Evolutionary conservation across 768 basidiomycete genomes (phyloP), one percentile per base, ranked within the genome.

Genomic region (Russula lepida): DNA sequence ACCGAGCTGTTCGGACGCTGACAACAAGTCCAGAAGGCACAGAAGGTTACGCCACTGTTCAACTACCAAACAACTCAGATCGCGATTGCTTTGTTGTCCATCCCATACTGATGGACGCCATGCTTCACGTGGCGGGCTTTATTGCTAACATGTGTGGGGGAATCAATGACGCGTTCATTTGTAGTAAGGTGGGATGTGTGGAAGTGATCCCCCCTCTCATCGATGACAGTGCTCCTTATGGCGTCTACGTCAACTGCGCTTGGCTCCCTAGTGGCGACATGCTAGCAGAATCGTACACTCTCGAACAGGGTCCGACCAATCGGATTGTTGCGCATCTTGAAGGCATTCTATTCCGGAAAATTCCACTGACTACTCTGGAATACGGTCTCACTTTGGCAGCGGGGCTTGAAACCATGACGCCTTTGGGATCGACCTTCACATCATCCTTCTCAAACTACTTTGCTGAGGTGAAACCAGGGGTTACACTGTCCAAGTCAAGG

Each of bases 41-140:
- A 71, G 79, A 81, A 63, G 84, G 79, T 3, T 76, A 75, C 63
- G 87, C 84, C 2, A 70, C 71, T 0, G 69, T 86, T 27, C 67
- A 71, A 28, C 71, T 85, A 15, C 78, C 79, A 1, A 39, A 62
- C 9, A 64, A 74, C 47, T 60, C 73, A 25, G 63, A 66, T 19
- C 69, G 74, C 28, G 63, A 67, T 28, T 64, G 69, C 13, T 81
- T 78, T 62, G 72, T 76, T 11, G 71, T 75, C 3, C 78, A 84
- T 62, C 81, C 83, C 6, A 68, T 86, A 27, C 86, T 88, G 71
- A 73, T 81, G 59, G 88, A 89, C 64, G 81, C 84, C 0, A 73
- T 89, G 32, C 73, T 88, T 32, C 88, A 89, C 60, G 77, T 81
- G 39, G 81, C 86, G 0, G 88, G 88, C 3, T 87, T 89, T 70